These are phyloP conservation scores for Obba rivulosa DNA, from an alignment of 768 basidiomycete genomes.

Conservation along the genomic window DNA sequence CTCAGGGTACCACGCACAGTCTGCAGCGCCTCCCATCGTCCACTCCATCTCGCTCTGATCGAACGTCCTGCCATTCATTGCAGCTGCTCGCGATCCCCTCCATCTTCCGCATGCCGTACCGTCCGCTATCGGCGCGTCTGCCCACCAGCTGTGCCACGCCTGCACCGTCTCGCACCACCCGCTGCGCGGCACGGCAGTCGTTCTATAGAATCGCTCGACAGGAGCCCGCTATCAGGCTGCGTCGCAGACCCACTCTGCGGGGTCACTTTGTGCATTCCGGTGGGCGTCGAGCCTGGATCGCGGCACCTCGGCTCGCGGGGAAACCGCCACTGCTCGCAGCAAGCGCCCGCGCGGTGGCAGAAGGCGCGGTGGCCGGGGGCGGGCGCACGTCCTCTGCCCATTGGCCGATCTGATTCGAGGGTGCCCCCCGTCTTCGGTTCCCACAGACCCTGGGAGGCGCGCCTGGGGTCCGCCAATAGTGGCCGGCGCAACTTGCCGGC, in stretches of 20 bases:
- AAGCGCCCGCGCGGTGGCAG: neutral
- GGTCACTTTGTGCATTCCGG: too few relatives aligned
- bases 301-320: constrained; percentile 9
- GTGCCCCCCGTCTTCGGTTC: constrained; percentile 10
- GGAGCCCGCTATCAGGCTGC: constrained; percentile 1
- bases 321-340: neutral
- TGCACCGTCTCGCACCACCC: too few relatives aligned
- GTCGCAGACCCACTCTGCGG: neutral
- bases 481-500: neutral
- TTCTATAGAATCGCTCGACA: neutral
- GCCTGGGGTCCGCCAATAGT: constrained; percentile 1
- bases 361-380: too few relatives aligned
- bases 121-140: too few relatives aligned
- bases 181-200: too few relatives aligned
- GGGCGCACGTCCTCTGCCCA: neutral
- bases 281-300: too few relatives aligned
- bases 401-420: constrained; percentile 15
- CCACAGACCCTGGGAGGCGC: constrained; percentile 3
- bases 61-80: constrained; percentile 9
- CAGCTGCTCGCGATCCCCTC: neutral
- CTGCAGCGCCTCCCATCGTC: too few relatives aligned
- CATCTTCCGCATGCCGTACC: constrained; percentile 15
- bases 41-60: constrained; percentile 12
- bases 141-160: neutral
- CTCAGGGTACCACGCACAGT: constrained; percentile 11